Percentiles rank a stretch among this genome's conserved stretches.
Evolutionary conservation across 2,329 filamentous ascomycete genomes (phyloP).

Genomic region (Fusarium sp.): DNA sequence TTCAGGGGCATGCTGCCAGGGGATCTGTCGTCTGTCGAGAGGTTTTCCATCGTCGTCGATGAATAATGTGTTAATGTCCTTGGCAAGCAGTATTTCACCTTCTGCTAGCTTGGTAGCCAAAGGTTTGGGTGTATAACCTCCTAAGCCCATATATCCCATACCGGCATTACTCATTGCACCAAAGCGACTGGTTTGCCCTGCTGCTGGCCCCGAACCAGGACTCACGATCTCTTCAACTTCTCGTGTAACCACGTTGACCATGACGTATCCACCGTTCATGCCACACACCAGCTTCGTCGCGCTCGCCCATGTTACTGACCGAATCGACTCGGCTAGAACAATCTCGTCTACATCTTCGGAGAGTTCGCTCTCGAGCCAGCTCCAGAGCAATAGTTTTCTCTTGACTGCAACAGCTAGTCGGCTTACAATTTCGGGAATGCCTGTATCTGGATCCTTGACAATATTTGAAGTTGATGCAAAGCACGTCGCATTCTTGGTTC

Average conservation of each 20-base stretch:
- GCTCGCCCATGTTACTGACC: constrained; percentile 90
- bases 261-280: constrained; percentile 89
- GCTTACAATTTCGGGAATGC: constrained; percentile 93
- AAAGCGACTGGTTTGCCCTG: constrained; percentile 77
- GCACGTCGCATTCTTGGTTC: constrained; percentile 87
- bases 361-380: constrained; percentile 95
- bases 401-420: constrained; percentile 93
- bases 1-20: constrained; percentile 89
- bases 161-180: constrained; percentile 85
- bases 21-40: constrained; percentile 87
- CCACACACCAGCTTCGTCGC: constrained; percentile 89
- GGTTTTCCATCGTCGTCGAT: constrained; percentile 86
- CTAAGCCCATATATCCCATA: constrained; percentile 97
- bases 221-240: constrained; percentile 83
- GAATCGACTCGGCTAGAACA: constrained; percentile 82
- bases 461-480: constrained; percentile 98
- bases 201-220: constrained; percentile 75
- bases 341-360: constrained; percentile 80
- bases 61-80: constrained; percentile 96
- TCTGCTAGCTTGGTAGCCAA: constrained; percentile 85
- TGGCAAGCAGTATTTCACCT: constrained; percentile 91
- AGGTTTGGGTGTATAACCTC: constrained; percentile 90
- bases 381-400: constrained; percentile 89
- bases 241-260: constrained; percentile 84
- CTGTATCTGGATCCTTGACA: constrained; percentile 86